Evolutionary conservation across 352 stramenopile species (phyloP).

Genomic region (Pythium plurisporium): DNA sequence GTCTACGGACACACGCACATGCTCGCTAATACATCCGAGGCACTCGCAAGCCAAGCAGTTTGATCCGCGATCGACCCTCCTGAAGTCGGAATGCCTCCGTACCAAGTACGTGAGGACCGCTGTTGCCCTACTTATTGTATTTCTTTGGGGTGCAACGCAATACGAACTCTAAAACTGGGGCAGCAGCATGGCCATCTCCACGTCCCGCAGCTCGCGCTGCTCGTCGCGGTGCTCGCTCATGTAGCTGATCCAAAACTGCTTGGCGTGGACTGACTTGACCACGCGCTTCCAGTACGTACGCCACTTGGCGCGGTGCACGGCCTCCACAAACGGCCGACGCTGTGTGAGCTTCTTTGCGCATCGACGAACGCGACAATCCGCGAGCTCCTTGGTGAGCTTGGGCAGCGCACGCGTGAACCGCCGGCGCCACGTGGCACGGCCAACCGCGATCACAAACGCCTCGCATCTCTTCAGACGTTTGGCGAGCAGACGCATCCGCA

Average conservation of each 20-base stretch:
- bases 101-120: too few relatives aligned
- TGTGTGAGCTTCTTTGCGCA: background rate
- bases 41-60: slow-evolving; percentile 7
- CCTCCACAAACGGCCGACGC: background rate
- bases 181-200: slow-evolving; percentile 17
- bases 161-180: background rate
- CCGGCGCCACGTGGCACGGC: background rate
- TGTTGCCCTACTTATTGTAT: background rate
- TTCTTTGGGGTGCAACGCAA: background rate
- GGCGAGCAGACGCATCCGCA: background rate
- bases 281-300: slow-evolving; percentile 1
- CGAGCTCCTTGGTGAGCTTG: background rate
- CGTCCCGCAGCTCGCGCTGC: slow-evolving; percentile 2
- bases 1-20: background rate
- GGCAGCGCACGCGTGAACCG: background rate
- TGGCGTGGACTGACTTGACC: slow-evolving; percentile 2
- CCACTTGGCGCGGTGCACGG: slow-evolving; percentile 1
- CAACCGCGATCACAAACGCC: background rate
- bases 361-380: background rate
- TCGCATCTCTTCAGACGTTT: background rate
- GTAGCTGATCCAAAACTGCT: slow-evolving; percentile 18
- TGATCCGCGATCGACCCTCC: too few relatives aligned
- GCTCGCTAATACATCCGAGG: slow-evolving; percentile 1
- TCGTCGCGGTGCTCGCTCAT: slow-evolving; percentile 7
- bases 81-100: too few relatives aligned